Conservation (phyloP, 352 stramenopile genomes). For the Globisporangium viniferum region DNA sequence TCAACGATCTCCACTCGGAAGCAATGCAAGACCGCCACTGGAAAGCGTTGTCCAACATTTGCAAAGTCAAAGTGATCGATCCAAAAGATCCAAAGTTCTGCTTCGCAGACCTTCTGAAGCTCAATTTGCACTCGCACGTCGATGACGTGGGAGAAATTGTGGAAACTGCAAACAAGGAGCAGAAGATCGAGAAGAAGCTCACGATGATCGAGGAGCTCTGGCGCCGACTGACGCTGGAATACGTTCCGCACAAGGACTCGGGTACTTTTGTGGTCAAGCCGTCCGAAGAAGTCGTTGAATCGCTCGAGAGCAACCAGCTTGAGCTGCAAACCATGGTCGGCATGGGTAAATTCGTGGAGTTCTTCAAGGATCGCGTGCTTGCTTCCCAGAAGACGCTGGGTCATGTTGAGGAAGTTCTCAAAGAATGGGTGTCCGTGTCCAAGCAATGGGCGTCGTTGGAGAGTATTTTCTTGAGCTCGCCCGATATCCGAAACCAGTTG, state of each 20-base stretch:
- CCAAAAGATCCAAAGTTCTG: constrained; percentile 81
- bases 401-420: constrained; percentile 84
- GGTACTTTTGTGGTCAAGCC: constrained; percentile 85
- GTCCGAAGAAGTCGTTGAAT: constrained; percentile 84
- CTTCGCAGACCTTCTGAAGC: constrained; percentile 81
- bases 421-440: constrained; percentile 84
- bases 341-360: constrained; percentile 91
- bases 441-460: constrained; percentile 88
- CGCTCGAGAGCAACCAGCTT: constrained; percentile 82
- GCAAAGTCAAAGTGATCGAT: constrained; percentile 85
- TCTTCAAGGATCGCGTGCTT: constrained; percentile 85
- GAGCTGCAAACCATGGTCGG: constrained; percentile 88
- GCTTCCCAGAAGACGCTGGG: constrained; percentile 77
- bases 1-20: constrained; percentile 94
- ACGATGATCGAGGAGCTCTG: constrained; percentile 88
- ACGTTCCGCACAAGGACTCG: constrained; percentile 85
- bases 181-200: constrained; percentile 90
- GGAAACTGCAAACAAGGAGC: constrained; percentile 86
- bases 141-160: constrained; percentile 87
- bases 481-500: constrained; percentile 86
- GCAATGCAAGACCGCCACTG: constrained; percentile 94
- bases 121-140: constrained; percentile 78
- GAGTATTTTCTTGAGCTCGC: constrained; percentile 87
- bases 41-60: constrained; percentile 83
- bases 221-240: constrained; percentile 79